Evolutionary conservation across 169 alveolate genomes (phyloP), one percentile per base, ranked within the genome.

Genomic region (Eimeria sp.): DNA sequence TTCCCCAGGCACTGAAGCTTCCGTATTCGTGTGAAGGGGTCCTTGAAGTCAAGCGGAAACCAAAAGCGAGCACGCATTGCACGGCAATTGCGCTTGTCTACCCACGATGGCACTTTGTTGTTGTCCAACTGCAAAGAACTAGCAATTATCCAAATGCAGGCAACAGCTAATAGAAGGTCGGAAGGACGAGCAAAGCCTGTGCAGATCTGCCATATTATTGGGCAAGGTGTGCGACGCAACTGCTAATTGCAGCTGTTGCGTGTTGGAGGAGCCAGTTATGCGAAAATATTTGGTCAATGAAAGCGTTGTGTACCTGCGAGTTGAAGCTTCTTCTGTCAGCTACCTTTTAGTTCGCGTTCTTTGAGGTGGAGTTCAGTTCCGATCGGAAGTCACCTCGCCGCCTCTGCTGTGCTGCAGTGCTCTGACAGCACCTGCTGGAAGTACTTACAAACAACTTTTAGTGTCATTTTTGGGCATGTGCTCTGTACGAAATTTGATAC

Each of bases 1-100:
- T 13, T 47, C 67, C 67, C 0, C 88, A 45, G 70, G 27, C 65
- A 47, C 43, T 20, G 65, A 22, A n/a, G 67, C 45, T 7, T 13
- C 27, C 88, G 27, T n/a, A 49, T 49, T 47, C 70, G 10, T 10
- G 5, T 51, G 88, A 78, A 78, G 13, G 67, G 7, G 45, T 51
- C 45, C 47, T 14, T 78, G 65, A 47, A 43, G 7, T 9, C n/a
- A 27, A 45, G 20, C 88, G 9, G 88, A 47, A 78, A 67, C 67
- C 67, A 25, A 76, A 22, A 45, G 67, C 61, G 88, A n/a, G 27
- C 47, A 11, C 45, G 47, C 27, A 47, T n/a, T 73, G 83, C 83
- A 78, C 70, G 88, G 70, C 88, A 47, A 78, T 78, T 78, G 88
- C 88, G 47, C 88, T 67, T 78, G 67, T n/a, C 49, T 45, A 51